Conservation (phyloP, 208 protist species). For the Leptomonas pyrrhocoris region DNA sequence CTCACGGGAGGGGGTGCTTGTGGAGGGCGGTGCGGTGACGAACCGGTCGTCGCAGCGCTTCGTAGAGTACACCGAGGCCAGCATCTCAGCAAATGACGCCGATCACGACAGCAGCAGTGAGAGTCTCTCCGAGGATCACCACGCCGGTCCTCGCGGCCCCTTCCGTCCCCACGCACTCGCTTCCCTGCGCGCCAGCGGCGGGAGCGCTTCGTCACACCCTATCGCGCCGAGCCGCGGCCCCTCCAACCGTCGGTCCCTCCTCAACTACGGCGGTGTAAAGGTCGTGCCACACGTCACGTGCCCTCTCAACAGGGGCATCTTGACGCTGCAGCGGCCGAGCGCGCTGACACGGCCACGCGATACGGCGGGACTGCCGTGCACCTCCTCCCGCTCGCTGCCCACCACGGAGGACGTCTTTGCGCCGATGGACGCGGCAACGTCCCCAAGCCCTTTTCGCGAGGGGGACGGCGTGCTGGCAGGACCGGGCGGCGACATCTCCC, state of each 20-base stretch:
- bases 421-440: slow-evolving; percentile 14
- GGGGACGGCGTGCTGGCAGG: slow-evolving; percentile 21
- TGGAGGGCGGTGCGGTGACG: background rate
- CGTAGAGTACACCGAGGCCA: background rate
- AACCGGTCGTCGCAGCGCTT: background rate
- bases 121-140: background rate
- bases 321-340: background rate
- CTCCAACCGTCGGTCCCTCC: background rate
- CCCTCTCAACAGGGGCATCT: background rate
- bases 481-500: slow-evolving; percentile 26
- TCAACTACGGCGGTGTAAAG: slow-evolving; percentile 8
- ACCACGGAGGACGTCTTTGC: slow-evolving; percentile 14
- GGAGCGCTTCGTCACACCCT: background rate
- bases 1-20: background rate
- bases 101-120: background rate
- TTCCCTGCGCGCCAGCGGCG: background rate
- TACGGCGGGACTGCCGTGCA: background rate
- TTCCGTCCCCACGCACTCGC: background rate
- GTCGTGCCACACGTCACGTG: background rate
- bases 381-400: slow-evolving; percentile 4
- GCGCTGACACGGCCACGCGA: background rate
- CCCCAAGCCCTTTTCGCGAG: slow-evolving; percentile 1
- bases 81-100: background rate
- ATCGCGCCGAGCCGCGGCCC: background rate
- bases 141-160: background rate